These are phyloP conservation scores for Lanmaoa pseudosensibilis DNA, from an alignment of 768 basidiomycete genomes.

Conservation along the genomic window DNA sequence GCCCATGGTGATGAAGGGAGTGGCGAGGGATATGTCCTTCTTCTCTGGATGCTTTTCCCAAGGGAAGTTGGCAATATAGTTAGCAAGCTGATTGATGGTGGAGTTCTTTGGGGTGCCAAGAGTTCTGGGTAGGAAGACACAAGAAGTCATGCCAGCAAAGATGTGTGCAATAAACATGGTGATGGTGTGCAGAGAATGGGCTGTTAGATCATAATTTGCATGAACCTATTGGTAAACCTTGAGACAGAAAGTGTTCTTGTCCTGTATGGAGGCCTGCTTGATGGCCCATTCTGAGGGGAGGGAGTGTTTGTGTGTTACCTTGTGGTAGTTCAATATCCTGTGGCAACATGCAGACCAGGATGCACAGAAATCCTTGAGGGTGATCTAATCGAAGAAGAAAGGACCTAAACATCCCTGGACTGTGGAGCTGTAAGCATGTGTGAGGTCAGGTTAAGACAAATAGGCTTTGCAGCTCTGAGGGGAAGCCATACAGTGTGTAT, in stretches of 20 bases:
- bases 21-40: neutral
- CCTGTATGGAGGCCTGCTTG: neutral
- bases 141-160: neutral
- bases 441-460: accelerated
- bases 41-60: neutral
- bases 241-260: neutral
- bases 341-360: neutral
- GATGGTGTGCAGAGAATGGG: neutral
- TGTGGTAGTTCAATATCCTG: neutral
- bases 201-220: neutral
- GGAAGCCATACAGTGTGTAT: neutral
- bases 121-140: neutral
- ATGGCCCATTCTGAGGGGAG: neutral
- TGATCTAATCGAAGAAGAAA: neutral
- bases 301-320: neutral
- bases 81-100: neutral
- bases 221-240: neutral
- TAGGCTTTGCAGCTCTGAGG: neutral
- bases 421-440: neutral
- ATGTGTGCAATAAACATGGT: neutral
- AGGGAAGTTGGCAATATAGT: neutral
- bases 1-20: neutral
- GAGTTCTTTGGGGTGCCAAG: neutral
- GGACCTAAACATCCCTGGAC: neutral
- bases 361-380: neutral